Conservation (phyloP, 2,329 filamentous ascomycete species). For the Fusarium bactridioides region DNA sequence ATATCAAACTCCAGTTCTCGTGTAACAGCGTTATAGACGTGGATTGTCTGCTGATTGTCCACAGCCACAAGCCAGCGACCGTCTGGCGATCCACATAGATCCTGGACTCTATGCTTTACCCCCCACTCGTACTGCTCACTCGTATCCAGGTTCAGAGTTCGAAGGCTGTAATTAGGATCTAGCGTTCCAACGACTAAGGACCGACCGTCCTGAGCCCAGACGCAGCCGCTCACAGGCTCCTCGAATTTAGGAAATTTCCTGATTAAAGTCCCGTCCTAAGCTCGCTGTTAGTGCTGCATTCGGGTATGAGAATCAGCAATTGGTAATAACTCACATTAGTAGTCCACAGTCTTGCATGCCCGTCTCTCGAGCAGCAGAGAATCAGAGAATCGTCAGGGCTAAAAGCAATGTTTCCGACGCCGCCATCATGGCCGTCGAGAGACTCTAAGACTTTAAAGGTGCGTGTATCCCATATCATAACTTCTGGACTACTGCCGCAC, state of each 20-base stretch:
- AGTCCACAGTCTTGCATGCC: slow-evolving; percentile 79
- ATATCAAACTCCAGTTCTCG: slow-evolving; percentile 79
- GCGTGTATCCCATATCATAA: slow-evolving; percentile 83
- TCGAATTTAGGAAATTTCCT: slow-evolving; percentile 73
- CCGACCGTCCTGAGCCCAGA: slow-evolving; percentile 83
- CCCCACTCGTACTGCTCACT: slow-evolving; percentile 71
- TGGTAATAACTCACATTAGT: slow-evolving; percentile 60
- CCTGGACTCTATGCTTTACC: slow-evolving; percentile 78
- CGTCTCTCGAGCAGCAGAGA: slow-evolving; percentile 82
- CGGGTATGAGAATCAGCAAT: not conserved
- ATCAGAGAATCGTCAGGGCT: slow-evolving; percentile 90
- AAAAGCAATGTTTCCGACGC: slow-evolving; percentile 85
- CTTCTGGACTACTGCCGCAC: slow-evolving; percentile 76
- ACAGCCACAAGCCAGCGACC: slow-evolving; percentile 82
- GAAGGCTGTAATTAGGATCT: slow-evolving; percentile 71
- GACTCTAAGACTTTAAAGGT: slow-evolving; percentile 71
- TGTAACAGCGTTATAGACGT: slow-evolving; percentile 83
- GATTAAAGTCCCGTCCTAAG: slow-evolving; percentile 69
- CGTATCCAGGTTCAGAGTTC: slow-evolving; percentile 74
- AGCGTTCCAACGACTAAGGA: slow-evolving; percentile 83
- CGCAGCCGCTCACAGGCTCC: slow-evolving; percentile 87
- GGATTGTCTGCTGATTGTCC: slow-evolving; percentile 72
- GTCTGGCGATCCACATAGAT: slow-evolving; percentile 83
- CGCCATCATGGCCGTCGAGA: slow-evolving; percentile 71
- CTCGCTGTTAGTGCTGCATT: slow-evolving; percentile 27